Base-by-base conservation (phyloP, 805 yeast genomes). In the Yueomyces sp. region DNA sequence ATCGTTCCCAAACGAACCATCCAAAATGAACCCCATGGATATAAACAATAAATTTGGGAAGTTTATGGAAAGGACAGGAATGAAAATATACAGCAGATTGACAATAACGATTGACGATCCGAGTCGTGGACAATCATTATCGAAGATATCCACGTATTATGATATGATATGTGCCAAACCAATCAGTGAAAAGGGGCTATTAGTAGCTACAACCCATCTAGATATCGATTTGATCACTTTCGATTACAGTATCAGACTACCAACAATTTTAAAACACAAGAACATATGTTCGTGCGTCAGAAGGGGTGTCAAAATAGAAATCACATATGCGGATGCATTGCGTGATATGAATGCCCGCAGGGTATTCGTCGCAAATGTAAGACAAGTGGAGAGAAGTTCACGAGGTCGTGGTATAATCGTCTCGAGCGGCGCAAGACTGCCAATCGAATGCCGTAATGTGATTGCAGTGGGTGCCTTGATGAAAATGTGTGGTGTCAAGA, bases 111-210 rank as follows among this genome's bases (percentile, higher is more conserved):
- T 88, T 7, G 83, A 77, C 47, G 96, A 87, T 48, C 80, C 90
- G 1, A 69, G 85, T 5, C 83, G 83, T 49, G 77, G 83, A 38
- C 90, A 81, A 52, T 76, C 60, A 12, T 45, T 60, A 29, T 47
- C 60, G 11, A 61, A 60, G 42, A 57, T 60, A 19, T 55, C 62
- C 5, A 61, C 59, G 40, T 57, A 55, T 8, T 92, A 82, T 57
- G 97, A 92, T 58, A 61, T 92, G 2, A 69, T 92, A 5, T 85
- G 96, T 0, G 79, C 90, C 1, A 74, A 79, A 50, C 98, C 98
- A 1, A 53, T 68, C 27, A 74, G 81, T 42, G 98, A 92, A 57
- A 81, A 78, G 57, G 84, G 87, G 4, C 66, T 92, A 12, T 79
- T 82, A 40, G 65, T 81, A 42, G 81, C 92, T 3, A 77, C 87